Evolutionary conservation across 2,329 filamentous ascomycete genomes (phyloP), one percentile per base, ranked within the genome.

Genomic region (Fusarium verrucosum): DNA sequence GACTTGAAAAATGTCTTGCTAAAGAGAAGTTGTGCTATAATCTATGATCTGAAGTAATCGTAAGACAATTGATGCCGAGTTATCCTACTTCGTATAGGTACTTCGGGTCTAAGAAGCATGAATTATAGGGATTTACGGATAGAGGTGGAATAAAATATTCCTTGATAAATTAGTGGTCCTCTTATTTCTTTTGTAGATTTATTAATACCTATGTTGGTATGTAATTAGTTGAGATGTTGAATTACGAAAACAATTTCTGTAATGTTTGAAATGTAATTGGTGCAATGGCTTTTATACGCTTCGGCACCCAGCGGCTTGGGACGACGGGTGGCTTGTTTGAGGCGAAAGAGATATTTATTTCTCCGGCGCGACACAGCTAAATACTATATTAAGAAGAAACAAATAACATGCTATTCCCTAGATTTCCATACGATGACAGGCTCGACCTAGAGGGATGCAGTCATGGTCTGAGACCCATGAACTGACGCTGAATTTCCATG

Each of bases 401-500:
- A 7, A 28, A 32, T 40, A 55, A 41, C 40, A 41, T 38, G 46
- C 40, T 47, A 47, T 17, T 11, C 10, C 22, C 16, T 37, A 16
- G 40, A 11, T 4, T 26, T 35, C 28, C 19, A 40, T 56, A 47
- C 54, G 40, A 56, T 13, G 10, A 25, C 17, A 40, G 19, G 40
- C 50, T 32, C 26, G 13, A 40, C 25, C 19, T 11, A 5, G 14
- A 19, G 35, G 26, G 40, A 23, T 10, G n/a, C n/a, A n/a, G n/a
- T n/a, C n/a, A n/a, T n/a, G n/a, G n/a, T n/a, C n/a, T 38, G 30
- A 10, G n/a, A 33, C 22, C 33, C 33, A 61, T 61, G 41, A 30
- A 20, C 58, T 42, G 58, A 55, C 32, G 41, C 26, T 53, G 41
- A 47, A 20, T 61, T 59, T 32, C 47, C 23, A 43, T 42, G 58